Conservation (phyloP, 1,284 basidiomycete species). For the Pyrrhoderma lamaoense region DNA sequence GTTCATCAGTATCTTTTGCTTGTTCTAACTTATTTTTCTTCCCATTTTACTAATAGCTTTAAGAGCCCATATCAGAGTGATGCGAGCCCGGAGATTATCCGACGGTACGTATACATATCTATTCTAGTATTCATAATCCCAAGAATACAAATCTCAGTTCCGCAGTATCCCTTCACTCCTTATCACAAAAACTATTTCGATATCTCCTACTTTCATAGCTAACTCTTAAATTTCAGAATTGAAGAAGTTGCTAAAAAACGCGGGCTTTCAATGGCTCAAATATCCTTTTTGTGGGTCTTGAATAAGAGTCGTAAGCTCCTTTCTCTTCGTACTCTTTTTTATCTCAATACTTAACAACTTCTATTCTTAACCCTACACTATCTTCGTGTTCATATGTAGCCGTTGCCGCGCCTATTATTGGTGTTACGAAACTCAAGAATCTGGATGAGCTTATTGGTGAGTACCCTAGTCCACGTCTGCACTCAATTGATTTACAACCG, state of each 20-base stretch:
- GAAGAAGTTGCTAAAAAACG: constrained; percentile 32
- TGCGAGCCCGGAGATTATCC: constrained; percentile 17
- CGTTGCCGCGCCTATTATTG: constrained; percentile 48
- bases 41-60: constrained; percentile 6
- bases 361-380: no score
- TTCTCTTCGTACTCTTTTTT: not conserved
- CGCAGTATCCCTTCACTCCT: no score
- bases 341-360: not conserved
- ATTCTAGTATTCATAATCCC: no score
- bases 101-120: constrained; percentile 10
- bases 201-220: no score
- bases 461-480: constrained; percentile 19
- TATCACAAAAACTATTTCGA: no score
- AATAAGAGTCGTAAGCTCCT: constrained; percentile 22
- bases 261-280: constrained; percentile 33
- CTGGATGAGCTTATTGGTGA: constrained; percentile 42
- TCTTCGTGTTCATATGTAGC: not conserved
- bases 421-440: constrained; percentile 42
- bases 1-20: no score
- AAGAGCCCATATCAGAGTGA: constrained; percentile 10
- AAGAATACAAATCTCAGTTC: no score
- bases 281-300: constrained; percentile 32
- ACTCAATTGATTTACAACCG: no score
- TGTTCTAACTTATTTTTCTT: no score
- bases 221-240: no score